Percentiles rank a stretch among this genome's conserved stretches.
These are phyloP conservation scores for Vanrija sp. DNA, from an alignment of 1,284 basidiomycete species.

Conservation along the genomic window DNA sequence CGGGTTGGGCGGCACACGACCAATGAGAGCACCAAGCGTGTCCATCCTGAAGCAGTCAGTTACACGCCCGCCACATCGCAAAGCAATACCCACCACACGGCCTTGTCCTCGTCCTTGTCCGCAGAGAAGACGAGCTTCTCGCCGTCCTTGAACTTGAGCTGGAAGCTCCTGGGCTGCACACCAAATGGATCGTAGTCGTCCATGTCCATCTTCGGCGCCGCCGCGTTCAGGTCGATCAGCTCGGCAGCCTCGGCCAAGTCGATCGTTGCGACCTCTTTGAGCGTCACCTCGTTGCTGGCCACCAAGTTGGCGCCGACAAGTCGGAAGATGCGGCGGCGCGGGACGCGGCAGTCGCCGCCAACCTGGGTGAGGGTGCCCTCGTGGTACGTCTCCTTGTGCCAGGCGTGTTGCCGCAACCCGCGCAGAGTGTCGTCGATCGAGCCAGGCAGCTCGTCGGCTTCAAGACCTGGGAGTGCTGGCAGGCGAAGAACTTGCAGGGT, in stretches of 20 bases:
- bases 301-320: conserved; percentile 81
- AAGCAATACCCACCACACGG: conserved; percentile 65
- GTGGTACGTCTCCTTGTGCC: conserved; percentile 88
- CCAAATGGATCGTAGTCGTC: conserved; percentile 66
- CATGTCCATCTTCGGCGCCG: conserved; percentile 32
- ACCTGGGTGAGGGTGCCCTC: conserved; percentile 90
- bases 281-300: conserved; percentile 91
- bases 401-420: conserved; percentile 80
- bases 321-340: conserved; percentile 80
- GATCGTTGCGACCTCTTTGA: conserved; percentile 82
- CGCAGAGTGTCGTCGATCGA: conserved; percentile 86
- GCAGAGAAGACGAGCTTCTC: conserved; percentile 87
- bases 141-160: conserved; percentile 71
- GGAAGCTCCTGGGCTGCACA: conserved; percentile 68
- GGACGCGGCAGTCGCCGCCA: conserved; percentile 91
- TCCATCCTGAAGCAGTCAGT: conserved; percentile 60
- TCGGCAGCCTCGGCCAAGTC: conserved; percentile 78
- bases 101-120: conserved; percentile 83
- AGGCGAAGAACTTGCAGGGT: conserved; percentile 83
- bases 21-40: conserved; percentile 71
- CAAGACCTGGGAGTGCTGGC: conserved; percentile 78
- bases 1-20: conserved; percentile 80
- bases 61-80: background rate
- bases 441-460: conserved; percentile 73
- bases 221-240: conserved; percentile 63